Evolutionary conservation across 768 basidiomycete species (phyloP).

Genomic region (Rhizopogon roseolus): DNA sequence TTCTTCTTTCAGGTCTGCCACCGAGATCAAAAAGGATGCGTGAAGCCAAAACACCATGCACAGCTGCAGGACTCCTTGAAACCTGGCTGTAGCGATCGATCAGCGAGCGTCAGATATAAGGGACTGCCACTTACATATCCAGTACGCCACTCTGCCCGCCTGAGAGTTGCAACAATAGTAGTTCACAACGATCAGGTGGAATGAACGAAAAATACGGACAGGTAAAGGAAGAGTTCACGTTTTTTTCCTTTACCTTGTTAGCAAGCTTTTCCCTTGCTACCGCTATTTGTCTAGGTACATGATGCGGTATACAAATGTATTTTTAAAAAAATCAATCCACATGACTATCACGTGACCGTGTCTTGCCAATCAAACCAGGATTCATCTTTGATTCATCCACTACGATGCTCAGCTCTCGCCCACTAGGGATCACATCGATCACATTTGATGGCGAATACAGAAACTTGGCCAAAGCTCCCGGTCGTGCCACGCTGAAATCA

Average conservation of each 20-base stretch:
- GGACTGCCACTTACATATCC: slow-evolving; percentile 2
- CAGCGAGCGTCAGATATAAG: background rate
- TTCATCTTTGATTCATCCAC: too few species aligned
- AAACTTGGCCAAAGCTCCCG: slow-evolving; percentile 47
- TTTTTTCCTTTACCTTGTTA: too few species aligned
- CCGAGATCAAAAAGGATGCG: slow-evolving; percentile 9
- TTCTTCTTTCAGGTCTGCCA: background rate
- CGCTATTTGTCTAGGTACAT: too few species aligned
- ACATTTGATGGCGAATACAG: slow-evolving; percentile 23
- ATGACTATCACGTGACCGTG: slow-evolving; percentile 22
- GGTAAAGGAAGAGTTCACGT: slow-evolving; percentile 5
- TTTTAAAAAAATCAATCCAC: background rate
- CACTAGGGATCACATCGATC: slow-evolving; percentile 15
- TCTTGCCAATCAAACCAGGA: slow-evolving; percentile 10
- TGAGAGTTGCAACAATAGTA: background rate
- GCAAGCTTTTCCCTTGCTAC: too few species aligned
- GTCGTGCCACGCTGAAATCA: slow-evolving; percentile 37
- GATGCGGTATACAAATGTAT: too few species aligned
- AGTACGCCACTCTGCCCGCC: slow-evolving; percentile 6
- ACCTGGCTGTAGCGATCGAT: background rate
- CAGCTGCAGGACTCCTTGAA: slow-evolving; percentile 10
- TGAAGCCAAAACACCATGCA: slow-evolving; percentile 9
- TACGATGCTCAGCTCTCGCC: slow-evolving; percentile 23
- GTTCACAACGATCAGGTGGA: background rate
- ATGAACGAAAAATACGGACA: background rate